Evolutionary conservation across 768 basidiomycete species (phyloP), one percentile per base, ranked within the genome.

Genomic region (Leccinum barrowsii): DNA sequence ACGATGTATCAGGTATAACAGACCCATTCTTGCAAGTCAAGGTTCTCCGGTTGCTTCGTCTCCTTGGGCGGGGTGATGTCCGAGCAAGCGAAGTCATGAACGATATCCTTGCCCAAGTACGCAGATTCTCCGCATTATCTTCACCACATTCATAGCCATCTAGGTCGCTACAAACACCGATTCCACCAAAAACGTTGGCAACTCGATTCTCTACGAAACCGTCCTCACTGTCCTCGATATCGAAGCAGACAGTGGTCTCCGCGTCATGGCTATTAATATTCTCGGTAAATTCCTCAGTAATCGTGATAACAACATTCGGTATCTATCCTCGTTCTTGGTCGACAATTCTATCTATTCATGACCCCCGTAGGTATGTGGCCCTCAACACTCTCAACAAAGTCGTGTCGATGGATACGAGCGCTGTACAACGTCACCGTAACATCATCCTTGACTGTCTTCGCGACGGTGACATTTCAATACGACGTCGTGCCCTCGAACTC

Each of bases 161-260:
- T 67, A 94, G 90, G 95, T 99, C 34, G 97, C 97, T n/a, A 98
- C 97, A 2, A 99, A 98, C 72, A 99, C 97, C 0, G 97, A 99
- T 67, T 89, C 90, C 5, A 86, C 90, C 6, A 99, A 99, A 76
- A 99, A 98, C 67, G 97, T 98, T 64, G 97, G 97, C 54, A 98
- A 98, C 73, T 88, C 96, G 4, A 98, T 99, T 61, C 75, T 99
- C 32, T 99, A 99, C 72, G 97, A 99, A 76, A 96, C 96, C 0
- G 96, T 98, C 6, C 80, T 98, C 62, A 94, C 95, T 1, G 89
- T 99, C 17, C 80, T 99, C 50, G 96, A 99, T 64, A 98, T 98
- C 60, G 94, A 99, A 67, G 95, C 97, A 11, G 97, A 99, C 70
- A 89, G 85, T 44, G 94, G 94, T 19, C 77, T 99, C 21, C 87